phyloP scores from a whole-genome alignment of 768 basidiomycete genomes.

The Pleurotus citrinopileatus region DNA sequence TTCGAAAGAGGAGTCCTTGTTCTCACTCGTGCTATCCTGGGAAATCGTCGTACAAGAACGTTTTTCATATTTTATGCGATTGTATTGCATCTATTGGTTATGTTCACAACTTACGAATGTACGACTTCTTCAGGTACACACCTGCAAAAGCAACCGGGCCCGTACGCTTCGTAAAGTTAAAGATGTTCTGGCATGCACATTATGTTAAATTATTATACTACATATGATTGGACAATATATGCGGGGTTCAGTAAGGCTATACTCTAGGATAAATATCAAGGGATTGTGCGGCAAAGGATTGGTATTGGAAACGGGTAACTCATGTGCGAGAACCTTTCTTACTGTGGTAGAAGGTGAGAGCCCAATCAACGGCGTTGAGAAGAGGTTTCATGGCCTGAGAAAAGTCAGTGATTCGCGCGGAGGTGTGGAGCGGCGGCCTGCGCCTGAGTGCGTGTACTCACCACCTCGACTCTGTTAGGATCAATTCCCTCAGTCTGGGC shows the following conservation, averaged over 20 bases:
- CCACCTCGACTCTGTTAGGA: constrained; percentile 57
- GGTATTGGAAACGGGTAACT: constrained; percentile 12
- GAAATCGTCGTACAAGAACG: constrained; percentile 86
- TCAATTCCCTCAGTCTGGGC: constrained; percentile 65
- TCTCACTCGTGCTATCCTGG: constrained; percentile 82
- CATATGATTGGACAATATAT: constrained; percentile 10
- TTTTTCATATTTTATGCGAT: constrained; percentile 88
- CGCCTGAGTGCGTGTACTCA: constrained; percentile 29
- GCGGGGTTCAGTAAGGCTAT: constrained; percentile 14
- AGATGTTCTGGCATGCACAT: constrained; percentile 15
- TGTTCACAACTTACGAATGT: constrained; percentile 78
- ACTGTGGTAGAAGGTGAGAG: constrained; percentile 54
- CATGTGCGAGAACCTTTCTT: constrained; percentile 13
- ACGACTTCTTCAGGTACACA: constrained; percentile 48
- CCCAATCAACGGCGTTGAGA: constrained; percentile 69
- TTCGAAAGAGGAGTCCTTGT: constrained; percentile 85
- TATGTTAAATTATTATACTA: constrained; percentile 11
- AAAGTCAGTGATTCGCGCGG: not conserved
- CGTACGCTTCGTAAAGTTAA: constrained; percentile 33
- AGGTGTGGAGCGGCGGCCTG: constrained; percentile 1
- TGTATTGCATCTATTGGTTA: constrained; percentile 74
- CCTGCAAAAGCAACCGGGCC: constrained; percentile 49
- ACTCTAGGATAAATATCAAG: constrained; percentile 10
- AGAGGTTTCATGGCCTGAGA: constrained; percentile 75
- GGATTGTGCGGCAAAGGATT: constrained; percentile 5